A percentile compares a stretch with the other conserved stretches of the same genome.
phyloP scores from a whole-genome alignment of 495 filamentous ascomycete species.

The Penicillium pancosmium region DNA sequence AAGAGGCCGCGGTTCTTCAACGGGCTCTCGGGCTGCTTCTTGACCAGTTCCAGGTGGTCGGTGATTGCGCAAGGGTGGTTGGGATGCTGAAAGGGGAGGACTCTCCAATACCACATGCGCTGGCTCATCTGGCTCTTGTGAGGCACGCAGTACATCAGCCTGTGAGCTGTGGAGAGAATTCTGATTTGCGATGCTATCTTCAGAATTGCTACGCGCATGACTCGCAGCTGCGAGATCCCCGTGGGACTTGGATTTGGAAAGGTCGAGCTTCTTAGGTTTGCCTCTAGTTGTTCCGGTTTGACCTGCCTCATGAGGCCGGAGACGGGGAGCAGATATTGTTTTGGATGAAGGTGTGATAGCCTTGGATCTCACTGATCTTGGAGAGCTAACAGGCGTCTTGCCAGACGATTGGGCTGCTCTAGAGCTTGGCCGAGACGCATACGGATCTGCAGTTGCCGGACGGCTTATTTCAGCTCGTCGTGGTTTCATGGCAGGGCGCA shows the following conservation, averaged over 20 bases:
- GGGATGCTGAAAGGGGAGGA: conserved; percentile 25
- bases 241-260: conserved; percentile 37
- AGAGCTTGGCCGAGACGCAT: conserved; percentile 43
- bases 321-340: conserved; percentile 31
- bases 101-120: conserved; percentile 32
- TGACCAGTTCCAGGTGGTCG: conserved; percentile 7
- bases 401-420: conserved; percentile 35
- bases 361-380: conserved; percentile 38
- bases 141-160: conserved; percentile 51
- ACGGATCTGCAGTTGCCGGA: conserved; percentile 63
- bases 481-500: conserved; percentile 54
- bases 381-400: conserved; percentile 46
- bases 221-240: conserved; percentile 25
- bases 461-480: conserved; percentile 52
- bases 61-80: conserved; percentile 11
- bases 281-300: conserved; percentile 33
- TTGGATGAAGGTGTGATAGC: conserved; percentile 34
- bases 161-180: conserved; percentile 29
- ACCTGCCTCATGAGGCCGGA: conserved; percentile 32
- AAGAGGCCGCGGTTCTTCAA: conserved; percentile 19
- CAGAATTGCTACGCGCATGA: conserved; percentile 32
- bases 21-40: conserved; percentile 10
- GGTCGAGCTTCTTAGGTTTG: conserved; percentile 43
- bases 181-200: conserved; percentile 28
- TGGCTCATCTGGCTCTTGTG: conserved; percentile 60